Percentiles rank a stretch among this genome's conserved stretches.
Conservation (phyloP, 1,284 basidiomycete species). For the Moesziomyces sp. region DNA sequence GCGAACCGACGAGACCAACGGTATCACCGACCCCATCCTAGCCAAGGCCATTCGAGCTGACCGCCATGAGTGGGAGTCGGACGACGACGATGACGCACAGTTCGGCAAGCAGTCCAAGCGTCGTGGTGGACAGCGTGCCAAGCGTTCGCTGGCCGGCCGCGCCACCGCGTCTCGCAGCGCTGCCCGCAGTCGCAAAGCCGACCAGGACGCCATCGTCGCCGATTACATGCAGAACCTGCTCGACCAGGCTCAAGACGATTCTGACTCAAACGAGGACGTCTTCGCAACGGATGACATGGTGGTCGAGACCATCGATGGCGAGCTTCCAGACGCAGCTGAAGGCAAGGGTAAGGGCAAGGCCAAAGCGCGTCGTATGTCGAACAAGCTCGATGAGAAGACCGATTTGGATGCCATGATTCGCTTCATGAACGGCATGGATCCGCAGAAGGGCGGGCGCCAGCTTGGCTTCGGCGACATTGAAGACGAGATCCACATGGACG, state of each 20-base stretch:
- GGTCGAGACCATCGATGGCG: conserved; percentile 29
- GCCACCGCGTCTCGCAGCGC: conserved; percentile 22
- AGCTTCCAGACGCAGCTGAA: background rate
- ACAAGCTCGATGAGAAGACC: conserved; percentile 38
- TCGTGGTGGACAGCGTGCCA: conserved; percentile 39
- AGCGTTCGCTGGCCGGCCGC: conserved; percentile 24
- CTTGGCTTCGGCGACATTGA: conserved; percentile 58
- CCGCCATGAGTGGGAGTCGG: conserved; percentile 42
- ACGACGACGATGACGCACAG: conserved; percentile 15
- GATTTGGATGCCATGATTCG: conserved; percentile 54
- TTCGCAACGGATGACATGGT: conserved; percentile 20
- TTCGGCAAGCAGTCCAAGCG: conserved; percentile 22
- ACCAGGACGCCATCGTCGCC: conserved; percentile 59
- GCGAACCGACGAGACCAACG: conserved; percentile 12
- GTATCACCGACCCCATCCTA: conserved; percentile 35
- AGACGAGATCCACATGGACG: conserved; percentile 44
- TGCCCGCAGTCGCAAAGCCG: conserved; percentile 30
- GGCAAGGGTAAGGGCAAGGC: conserved; percentile 37
- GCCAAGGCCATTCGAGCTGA: conserved; percentile 42
- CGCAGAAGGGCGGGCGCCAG: conserved; percentile 51
- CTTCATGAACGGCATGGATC: conserved; percentile 63
- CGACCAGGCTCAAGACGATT: conserved; percentile 19
- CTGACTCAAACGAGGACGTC: conserved; percentile 19
- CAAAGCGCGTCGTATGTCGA: conserved; percentile 27
- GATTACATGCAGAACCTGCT: conserved; percentile 65